Base-by-base conservation (phyloP, 2,329 filamentous ascomycete species). In the Trichoderma aggressivum region DNA sequence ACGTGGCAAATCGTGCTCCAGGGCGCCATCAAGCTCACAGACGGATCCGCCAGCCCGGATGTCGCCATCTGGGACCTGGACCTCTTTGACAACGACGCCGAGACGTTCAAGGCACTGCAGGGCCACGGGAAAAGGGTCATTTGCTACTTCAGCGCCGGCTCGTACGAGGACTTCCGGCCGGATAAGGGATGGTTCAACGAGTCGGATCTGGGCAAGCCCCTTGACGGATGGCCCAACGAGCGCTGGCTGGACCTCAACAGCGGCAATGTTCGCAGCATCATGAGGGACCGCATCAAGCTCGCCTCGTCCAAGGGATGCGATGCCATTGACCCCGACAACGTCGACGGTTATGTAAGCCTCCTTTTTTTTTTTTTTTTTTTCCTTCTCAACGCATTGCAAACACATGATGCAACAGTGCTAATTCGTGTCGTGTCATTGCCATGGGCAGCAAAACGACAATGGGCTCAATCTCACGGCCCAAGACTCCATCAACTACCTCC, bases 71-170 rank as follows among this genome's bases (percentile, higher is more conserved):
- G 77, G 71, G 81, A 82, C 72, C 67, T 89, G 0, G 82, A 86
- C 14, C 79, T 91, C 58, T 91, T 86, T 78, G 89, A 91, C 77
- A 89, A 82, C 74, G 66, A 76, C 30, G 73, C 70, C 2, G 65
- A 73, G 16, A 79, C 78, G 2, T 77, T 91, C 71, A 84, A 88
- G 72, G 82, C 89, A 14, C 89, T 90, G 78, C 82, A 85, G 70
- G 87, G 86, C 64, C 78, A 81, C 7, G 86, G 85, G 10, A 87
- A 87, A 76, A 89, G 87, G 73, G 87, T 92, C 68, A 90, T 93
- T 71, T 94, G 91, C 82, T 94, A 94, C 80, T 93, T 93, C 81
- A 91, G 88, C 65, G 90, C 90, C 0, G 91, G 91, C 1, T 90
- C 88, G 8, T 92, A 86, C 75, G 91, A 94, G 79, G 78, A 88